Evolutionary conservation across 805 yeast genomes (phyloP), one percentile per base, ranked within the genome.

Genomic region (Pichia heedii): DNA sequence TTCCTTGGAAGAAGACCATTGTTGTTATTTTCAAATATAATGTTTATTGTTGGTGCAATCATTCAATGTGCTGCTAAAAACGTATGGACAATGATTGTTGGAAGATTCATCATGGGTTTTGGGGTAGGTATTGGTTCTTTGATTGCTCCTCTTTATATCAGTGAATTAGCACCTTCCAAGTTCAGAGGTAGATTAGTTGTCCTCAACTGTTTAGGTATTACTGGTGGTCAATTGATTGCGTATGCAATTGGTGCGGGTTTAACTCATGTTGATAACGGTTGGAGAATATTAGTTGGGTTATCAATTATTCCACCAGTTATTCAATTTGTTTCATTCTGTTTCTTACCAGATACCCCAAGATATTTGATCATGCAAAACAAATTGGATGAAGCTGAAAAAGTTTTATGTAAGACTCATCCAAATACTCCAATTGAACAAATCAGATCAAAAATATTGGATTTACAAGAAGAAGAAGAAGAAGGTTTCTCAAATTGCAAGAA

Each of bases 121-220:
- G 97, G 96, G 54, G 97, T 90, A 22, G 98, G 98, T 53, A 74
- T 85, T 43, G 97, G 97, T 1, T 88, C 97, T 3, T 69, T 90
- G 42, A 82, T 87, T 44, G 87, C 97, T n/a, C 98, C 98, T 1
- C 70, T 90, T 45, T 89, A 88, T 71, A 84, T 90, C 49, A 72
- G 87, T 44, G 98, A 90, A 63, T 74, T 89, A 60, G 95, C 97
- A 3, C 97, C 98, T 24, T 76, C 93, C 15, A 77, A 80, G 61
- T 86, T 85, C 60, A 76, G 98, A 60, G 97, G 97, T 44, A 73
- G 97, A 50, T 71, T 90, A 43, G 93, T 94, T 30, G 86, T 89
- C 7, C 74, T 89, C 45, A 88, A 89, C 62, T 87, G 89, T 46
- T 66, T 90, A 54, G 87, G 93, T 56, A 81, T 93, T 52, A 93